A percentile compares a stretch with the other conserved stretches of the same genome.
Evolutionary conservation across 352 stramenopile species (phyloP).

Genomic region (Globisporangium solare): DNA sequence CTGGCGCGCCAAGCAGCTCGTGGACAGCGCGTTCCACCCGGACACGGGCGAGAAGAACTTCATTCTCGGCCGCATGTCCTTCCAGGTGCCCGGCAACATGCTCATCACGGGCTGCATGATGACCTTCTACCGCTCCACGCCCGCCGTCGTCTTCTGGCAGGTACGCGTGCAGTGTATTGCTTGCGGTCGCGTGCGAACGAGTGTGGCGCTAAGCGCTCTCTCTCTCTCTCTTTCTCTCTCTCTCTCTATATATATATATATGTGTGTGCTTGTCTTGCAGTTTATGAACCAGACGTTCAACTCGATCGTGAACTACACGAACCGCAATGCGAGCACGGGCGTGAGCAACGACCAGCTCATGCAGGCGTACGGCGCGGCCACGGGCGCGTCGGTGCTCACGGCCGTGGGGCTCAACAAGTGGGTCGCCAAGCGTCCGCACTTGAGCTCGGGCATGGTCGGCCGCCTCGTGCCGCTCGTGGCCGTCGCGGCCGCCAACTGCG

Average conservation of each 20-base stretch:
- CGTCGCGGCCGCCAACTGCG: constrained; percentile 82
- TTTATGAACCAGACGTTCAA: constrained; percentile 93
- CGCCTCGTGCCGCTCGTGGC: constrained; percentile 80
- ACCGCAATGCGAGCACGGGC: constrained; percentile 87
- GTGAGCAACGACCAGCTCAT: constrained; percentile 73
- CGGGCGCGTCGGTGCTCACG: constrained; percentile 75
- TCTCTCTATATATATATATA: no score
- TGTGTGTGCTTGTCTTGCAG: constrained; percentile 16
- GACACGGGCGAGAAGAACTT: constrained; percentile 90
- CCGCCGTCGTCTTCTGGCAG: constrained; percentile 85
- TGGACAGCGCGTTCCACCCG: constrained; percentile 86
- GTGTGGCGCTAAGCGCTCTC: no score
- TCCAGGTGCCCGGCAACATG: constrained; percentile 88
- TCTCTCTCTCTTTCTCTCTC: no score
- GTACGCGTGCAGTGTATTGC: constrained; percentile 16
- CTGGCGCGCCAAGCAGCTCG: constrained; percentile 82
- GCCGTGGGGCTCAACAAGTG: constrained; percentile 75
- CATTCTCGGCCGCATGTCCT: constrained; percentile 80
- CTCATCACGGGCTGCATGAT: constrained; percentile 86
- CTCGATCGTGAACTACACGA: constrained; percentile 91
- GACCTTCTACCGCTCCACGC: constrained; percentile 80
- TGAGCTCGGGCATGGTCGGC: constrained; percentile 58
- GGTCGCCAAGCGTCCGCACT: constrained; percentile 47
- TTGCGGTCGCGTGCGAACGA: background rate
- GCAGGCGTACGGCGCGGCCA: constrained; percentile 78